phyloP scores from a whole-genome alignment of 2,329 filamentous ascomycete species.

The Colletotrichum australisinense region DNA sequence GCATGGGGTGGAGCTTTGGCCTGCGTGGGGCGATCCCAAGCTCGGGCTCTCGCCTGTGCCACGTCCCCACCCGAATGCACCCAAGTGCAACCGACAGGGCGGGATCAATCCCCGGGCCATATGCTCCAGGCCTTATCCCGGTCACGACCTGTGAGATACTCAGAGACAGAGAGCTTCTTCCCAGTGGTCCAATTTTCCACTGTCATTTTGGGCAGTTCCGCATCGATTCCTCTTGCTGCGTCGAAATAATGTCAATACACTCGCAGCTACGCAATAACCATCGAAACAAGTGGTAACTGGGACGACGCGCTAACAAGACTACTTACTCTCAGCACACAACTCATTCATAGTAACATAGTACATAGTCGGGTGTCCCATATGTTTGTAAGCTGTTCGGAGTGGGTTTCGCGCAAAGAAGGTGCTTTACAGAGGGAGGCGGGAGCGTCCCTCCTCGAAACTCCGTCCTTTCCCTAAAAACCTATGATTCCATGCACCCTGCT shows the following conservation, averaged over 20 bases:
- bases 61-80: not conserved
- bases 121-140: conserved; percentile 9
- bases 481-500: not conserved
- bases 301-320: not conserved
- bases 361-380: too few species aligned
- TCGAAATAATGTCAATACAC: not conserved
- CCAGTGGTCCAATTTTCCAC: not conserved
- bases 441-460: not conserved
- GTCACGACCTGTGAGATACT: not conserved
- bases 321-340: too few species aligned
- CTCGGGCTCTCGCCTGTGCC: conserved; percentile 2
- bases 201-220: not conserved
- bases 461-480: not conserved
- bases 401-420: not conserved
- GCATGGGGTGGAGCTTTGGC: conserved; percentile 6
- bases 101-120: conserved; percentile 17
- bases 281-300: not conserved
- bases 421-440: not conserved
- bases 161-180: not conserved
- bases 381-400: too few species aligned
- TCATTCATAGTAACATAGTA: too few species aligned
- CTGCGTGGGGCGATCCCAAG: conserved; percentile 21
- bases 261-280: not conserved
- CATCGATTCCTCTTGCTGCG: not conserved
- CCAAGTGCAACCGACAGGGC: conserved; percentile 23